phyloP scores from a whole-genome alignment of 2,329 filamentous ascomycete species.

The Botrytis tulipae region DNA sequence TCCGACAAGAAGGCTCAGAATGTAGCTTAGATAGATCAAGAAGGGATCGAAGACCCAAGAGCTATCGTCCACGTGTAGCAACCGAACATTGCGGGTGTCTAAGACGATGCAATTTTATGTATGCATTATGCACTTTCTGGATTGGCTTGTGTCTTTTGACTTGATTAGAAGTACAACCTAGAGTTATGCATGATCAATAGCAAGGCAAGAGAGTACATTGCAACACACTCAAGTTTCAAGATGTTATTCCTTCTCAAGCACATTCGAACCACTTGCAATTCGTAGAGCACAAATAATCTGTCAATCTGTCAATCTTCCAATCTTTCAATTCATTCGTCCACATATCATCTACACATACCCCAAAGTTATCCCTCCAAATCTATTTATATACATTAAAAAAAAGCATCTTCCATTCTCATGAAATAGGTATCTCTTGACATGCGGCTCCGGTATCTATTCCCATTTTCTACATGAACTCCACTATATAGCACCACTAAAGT shows the following conservation, averaged over 20 bases:
- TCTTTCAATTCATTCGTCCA: neutral
- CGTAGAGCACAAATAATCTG: neutral
- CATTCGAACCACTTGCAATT: neutral
- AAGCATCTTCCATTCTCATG: neutral
- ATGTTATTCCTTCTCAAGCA: neutral
- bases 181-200: neutral
- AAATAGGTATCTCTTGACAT: neutral
- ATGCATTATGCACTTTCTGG: neutral
- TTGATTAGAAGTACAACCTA: neutral
- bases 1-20: neutral
- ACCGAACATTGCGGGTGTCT: neutral
- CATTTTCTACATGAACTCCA: neutral
- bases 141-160: neutral
- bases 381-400: constrained; percentile 15
- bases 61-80: neutral
- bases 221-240: neutral
- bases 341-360: neutral
- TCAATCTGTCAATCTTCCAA: neutral
- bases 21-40: neutral
- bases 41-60: neutral
- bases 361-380: neutral
- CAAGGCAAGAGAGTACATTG: neutral
- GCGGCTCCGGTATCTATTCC: neutral
- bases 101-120: neutral
- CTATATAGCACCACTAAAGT: neutral